Base-by-base conservation (phyloP, 148 eudicot species). In the Rhododendron henanense region DNA sequence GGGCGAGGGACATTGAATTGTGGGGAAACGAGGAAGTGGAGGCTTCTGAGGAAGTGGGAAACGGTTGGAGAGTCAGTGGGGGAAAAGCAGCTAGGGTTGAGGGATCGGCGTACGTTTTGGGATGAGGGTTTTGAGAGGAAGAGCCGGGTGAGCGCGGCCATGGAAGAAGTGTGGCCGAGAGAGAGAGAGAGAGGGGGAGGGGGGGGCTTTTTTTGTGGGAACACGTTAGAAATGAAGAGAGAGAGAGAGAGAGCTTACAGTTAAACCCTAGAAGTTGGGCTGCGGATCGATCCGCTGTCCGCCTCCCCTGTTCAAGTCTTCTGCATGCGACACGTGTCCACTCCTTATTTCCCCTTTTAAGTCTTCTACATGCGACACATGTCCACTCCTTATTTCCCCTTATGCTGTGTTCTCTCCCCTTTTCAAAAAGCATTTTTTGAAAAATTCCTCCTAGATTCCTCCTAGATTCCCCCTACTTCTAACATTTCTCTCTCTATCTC, bases 141-240 rank as follows among this genome's bases (percentile, higher is more conserved):
- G 57, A 73, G 61, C 82, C 87, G 81, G 33, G 84, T 39, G 45
- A 84, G 71, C 44, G 85, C 78, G 15, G 88, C 92, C 92, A 90
- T 90, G 88, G 45, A 41, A 41, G 89, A 39, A 21, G 75, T 9
- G 73, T 2, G 71, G 71, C 35, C 9, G 1, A 3, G 51, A 45
- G 81, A 9, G 84, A 25, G 15, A 65, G 35, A 5, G 41, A 53
- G 71, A 15, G 45, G 45, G 7, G 45, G 53, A 0, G 9, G 5
- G 41, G 45, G 45, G 7, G 8, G 8, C 45, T 5, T 41, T 41
- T 39, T 41, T 41, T 41, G 45, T 6, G 45, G 7, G 6, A 41
- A 41, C 44, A 41, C 6, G 6, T 0, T 41, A 41, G 45, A 41
- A 41, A 41, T 0, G 45, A 41, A 41, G 15, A 75, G 25, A 25